These are phyloP conservation scores for Ascochyta lentis DNA, from an alignment of 2,329 filamentous ascomycete species.

Conservation along the genomic window DNA sequence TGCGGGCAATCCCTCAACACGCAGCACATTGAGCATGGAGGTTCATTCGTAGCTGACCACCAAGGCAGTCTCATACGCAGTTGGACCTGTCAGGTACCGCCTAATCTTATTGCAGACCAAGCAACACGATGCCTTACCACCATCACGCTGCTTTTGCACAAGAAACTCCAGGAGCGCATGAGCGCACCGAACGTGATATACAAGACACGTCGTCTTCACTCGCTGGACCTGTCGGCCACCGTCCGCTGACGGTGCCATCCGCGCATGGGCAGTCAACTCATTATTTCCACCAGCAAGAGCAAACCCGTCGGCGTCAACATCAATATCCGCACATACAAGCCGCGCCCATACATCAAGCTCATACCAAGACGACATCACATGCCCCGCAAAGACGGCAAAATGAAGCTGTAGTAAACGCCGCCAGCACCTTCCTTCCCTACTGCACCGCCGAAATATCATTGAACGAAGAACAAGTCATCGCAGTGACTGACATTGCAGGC, in stretches of 20 bases:
- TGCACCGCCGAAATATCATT: slow-evolving; percentile 36
- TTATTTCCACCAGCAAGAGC: background rate
- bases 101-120: background rate
- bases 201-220: background rate
- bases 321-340: background rate
- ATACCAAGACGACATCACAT: background rate
- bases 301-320: background rate
- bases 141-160: background rate
- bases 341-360: background rate
- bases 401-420: slow-evolving; percentile 12
- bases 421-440: slow-evolving; percentile 36
- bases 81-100: background rate
- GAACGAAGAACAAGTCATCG: slow-evolving; percentile 34
- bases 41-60: background rate
- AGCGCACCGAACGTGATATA: background rate
- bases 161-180: background rate
- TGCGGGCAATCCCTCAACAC: too few species aligned
- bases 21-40: background rate
- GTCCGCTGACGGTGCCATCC: background rate
- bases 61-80: background rate
- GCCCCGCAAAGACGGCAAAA: background rate
- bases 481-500: slow-evolving; percentile 42
- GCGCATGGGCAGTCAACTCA: background rate
- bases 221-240: slow-evolving; percentile 18
- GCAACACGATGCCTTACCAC: background rate